Percentiles rank a stretch among this genome's conserved stretches.
These are phyloP conservation scores for Podaxis rugospora DNA, from an alignment of 768 basidiomycete genomes.

Conservation along the genomic window DNA sequence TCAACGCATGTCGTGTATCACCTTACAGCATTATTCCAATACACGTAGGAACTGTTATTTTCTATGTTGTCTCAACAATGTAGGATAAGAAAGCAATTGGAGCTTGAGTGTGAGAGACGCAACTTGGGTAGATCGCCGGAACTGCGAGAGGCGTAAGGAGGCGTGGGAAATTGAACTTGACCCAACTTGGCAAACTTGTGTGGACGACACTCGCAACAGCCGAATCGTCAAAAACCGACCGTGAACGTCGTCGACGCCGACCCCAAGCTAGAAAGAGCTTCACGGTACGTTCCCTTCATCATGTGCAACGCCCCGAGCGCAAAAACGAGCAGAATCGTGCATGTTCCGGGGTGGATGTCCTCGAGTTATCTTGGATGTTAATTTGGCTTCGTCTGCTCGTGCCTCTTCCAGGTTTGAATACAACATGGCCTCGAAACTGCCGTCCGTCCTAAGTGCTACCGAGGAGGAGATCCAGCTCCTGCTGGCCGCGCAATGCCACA, in stretches of 20 bases:
- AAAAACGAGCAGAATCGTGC: conserved; percentile 29
- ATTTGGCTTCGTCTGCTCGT: conserved; percentile 14
- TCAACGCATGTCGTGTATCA: not conserved
- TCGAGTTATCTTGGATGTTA: conserved; percentile 30
- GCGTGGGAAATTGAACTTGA: conserved; percentile 31
- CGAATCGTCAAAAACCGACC: conserved; percentile 33
- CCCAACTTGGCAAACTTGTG: conserved; percentile 28
- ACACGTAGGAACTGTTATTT: not conserved
- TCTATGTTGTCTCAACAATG: not conserved
- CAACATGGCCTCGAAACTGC: conserved; percentile 84
- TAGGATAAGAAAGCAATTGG: not conserved
- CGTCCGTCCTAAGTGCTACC: conserved; percentile 87
- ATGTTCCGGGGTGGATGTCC: conserved; percentile 39
- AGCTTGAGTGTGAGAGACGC: not conserved
- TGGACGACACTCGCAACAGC: conserved; percentile 27
- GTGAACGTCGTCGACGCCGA: conserved; percentile 45
- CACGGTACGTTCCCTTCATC: conserved; percentile 35
- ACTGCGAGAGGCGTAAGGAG: not conserved
- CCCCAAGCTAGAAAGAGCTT: conserved; percentile 34
- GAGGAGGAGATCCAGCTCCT: conserved; percentile 98
- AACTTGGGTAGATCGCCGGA: not conserved
- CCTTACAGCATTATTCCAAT: not conserved
- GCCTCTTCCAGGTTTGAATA: conserved; percentile 26
- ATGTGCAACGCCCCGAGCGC: conserved; percentile 16
- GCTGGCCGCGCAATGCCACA: conserved; percentile 92